A percentile compares a stretch with the other conserved stretches of the same genome.
phyloP scores from a whole-genome alignment of 2,329 filamentous ascomycete genomes.

The Sporothrix globosa region DNA sequence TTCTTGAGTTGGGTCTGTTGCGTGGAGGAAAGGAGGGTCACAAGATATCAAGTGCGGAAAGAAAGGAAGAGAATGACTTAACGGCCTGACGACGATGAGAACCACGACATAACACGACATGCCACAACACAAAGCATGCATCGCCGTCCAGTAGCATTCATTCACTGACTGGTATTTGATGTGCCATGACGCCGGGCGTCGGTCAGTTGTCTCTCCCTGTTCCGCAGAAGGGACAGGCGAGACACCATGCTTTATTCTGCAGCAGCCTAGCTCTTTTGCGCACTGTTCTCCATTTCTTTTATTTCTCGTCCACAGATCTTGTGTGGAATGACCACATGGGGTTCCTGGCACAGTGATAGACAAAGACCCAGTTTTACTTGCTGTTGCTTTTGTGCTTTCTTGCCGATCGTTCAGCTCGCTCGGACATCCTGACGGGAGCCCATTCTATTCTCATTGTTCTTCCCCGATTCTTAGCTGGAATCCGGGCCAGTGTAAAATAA shows the following conservation, averaged over 20 bases:
- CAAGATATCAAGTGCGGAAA: background rate
- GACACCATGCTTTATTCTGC: constrained; percentile 7
- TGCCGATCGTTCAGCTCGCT: constrained; percentile 25
- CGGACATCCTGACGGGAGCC: background rate
- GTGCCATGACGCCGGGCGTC: background rate
- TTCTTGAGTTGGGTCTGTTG: constrained; percentile 10
- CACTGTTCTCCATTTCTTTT: background rate
- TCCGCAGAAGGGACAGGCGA: background rate
- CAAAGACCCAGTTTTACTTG: constrained; percentile 7
- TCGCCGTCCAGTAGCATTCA: background rate
- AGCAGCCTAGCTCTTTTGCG: background rate
- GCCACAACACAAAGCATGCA: background rate
- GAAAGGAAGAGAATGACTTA: background rate
- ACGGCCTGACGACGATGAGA: background rate
- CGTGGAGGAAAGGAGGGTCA: background rate
- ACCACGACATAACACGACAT: background rate
- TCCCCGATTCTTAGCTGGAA: background rate
- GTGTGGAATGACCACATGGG: constrained; percentile 21
- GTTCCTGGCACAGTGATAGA: constrained; percentile 2
- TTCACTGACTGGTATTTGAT: background rate
- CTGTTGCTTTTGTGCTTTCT: background rate
- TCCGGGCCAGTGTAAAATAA: background rate
- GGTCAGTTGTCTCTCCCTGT: constrained; percentile 4
- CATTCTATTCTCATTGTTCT: constrained; percentile 16
- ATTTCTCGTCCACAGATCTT: constrained; percentile 5